phyloP scores from a whole-genome alignment of 2,329 filamentous ascomycete genomes.

The Emergomyces pasteurianus region DNA sequence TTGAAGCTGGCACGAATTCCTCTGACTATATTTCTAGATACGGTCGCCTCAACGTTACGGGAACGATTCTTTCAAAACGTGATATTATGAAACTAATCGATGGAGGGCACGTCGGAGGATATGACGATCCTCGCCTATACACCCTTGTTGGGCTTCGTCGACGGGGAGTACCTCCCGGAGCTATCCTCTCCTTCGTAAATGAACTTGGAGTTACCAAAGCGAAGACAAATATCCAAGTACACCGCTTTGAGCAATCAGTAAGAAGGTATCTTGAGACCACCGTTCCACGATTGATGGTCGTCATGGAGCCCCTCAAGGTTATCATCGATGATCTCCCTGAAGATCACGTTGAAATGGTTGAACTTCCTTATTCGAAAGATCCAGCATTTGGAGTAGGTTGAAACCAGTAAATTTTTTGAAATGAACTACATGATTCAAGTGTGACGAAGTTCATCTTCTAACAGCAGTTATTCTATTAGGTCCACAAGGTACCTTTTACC shows the following conservation, averaged over 20 bases:
- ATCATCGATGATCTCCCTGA: conserved; percentile 56
- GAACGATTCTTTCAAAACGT: conserved; percentile 79
- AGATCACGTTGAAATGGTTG: conserved; percentile 51
- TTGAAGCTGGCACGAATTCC: neutral
- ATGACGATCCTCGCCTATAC: conserved; percentile 86
- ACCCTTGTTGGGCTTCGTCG: conserved; percentile 75
- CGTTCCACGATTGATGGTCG: conserved; percentile 78
- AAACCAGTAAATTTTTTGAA: neutral
- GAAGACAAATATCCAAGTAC: conserved; percentile 64
- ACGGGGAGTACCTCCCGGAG: conserved; percentile 75
- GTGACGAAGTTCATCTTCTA: neutral
- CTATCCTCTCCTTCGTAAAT: conserved; percentile 78
- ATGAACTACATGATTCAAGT: conserved; percentile 13
- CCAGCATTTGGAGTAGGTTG: conserved; percentile 35
- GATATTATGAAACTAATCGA: conserved; percentile 70
- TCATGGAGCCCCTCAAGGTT: conserved; percentile 74
- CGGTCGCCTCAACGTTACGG: conserved; percentile 64
- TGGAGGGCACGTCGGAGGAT: conserved; percentile 65
- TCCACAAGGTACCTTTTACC: conserved; percentile 52
- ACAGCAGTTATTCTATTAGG: neutral
- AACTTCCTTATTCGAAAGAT: conserved; percentile 70
- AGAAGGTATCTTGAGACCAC: conserved; percentile 77
- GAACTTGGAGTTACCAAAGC: conserved; percentile 84
- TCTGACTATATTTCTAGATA: conserved; percentile 27
- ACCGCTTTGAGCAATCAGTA: conserved; percentile 74